Base-by-base conservation (phyloP, 176 grass and related monocot genomes). In the Carex parvula region DNA sequence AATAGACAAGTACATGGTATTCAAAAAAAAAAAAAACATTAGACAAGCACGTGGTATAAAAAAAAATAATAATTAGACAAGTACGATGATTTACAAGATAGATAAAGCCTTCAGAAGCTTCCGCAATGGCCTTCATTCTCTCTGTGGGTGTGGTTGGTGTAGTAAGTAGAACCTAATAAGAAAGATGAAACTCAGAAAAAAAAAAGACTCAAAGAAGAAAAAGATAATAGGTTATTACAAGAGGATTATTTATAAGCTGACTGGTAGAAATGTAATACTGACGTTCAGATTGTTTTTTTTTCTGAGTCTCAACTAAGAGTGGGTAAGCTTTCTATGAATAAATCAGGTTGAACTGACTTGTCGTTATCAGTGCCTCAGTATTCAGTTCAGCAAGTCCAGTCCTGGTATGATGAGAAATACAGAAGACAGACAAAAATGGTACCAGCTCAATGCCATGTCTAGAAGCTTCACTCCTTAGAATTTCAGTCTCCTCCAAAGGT, bases 371-470 rank as follows among this genome's bases (percentile, higher is more conserved):
- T 50, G 46, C 46, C 46, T 50, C 9, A 50, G 46, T 50, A 50
- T 2, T 50, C 66, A 59, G 29, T 53, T 81, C 56, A 58, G 64
- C 12, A 68, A 12, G 64, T 37, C 5, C 16, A 35, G 64, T 33
- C 39, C 68, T 20, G 68, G 35, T 50, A 54, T 70, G 41, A 75
- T 54, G 80, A 83, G 67, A 60, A 39, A 66, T 2, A 30, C 17
- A 30, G 58, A 18, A 71, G 33, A 69, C 66, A 48, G 46, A 50
- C 46, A 50, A 71, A 71, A 71, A 81, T 53, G 13, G 54, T 98
- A 98, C 95, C 89, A 98, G 82, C 89, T 98, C 95, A 61, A 98
- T 94, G 79, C 94, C 94, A 89, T 98, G 84, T 79, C 90, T 95
- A 81, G 86, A 82, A 10, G 95, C 92, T 90, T 95, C 89, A 20